Conservation (phyloP, 2,329 filamentous ascomycete genomes). For the Chaetomiaceae sp. region DNA sequence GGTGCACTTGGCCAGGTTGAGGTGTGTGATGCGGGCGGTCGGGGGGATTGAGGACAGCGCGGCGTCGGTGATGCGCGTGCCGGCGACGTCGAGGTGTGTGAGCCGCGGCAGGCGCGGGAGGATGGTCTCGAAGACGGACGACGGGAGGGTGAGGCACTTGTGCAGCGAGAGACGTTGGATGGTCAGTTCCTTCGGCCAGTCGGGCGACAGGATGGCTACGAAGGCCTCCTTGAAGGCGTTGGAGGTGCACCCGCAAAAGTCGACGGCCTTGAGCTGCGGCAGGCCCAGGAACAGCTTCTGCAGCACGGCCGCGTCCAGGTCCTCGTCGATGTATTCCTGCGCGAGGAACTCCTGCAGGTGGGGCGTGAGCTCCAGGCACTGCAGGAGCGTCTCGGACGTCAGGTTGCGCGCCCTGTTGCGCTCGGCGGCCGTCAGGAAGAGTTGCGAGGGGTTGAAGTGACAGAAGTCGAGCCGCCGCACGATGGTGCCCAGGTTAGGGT, state of each 20-base stretch:
- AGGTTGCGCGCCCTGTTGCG: constrained; percentile 71
- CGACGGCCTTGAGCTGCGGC: constrained; percentile 61
- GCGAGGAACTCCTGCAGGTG: constrained; percentile 73
- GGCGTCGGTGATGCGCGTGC: constrained; percentile 68
- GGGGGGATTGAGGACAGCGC: constrained; percentile 66
- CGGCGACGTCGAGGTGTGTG: constrained; percentile 76
- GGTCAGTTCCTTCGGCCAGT: constrained; percentile 52
- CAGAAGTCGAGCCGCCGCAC: constrained; percentile 79
- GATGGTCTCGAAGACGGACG: constrained; percentile 62
- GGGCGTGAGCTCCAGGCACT: constrained; percentile 67
- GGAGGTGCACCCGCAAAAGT: constrained; percentile 74
- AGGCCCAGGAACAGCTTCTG: constrained; percentile 66
- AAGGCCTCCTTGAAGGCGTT: constrained; percentile 63
- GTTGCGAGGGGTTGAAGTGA: constrained; percentile 75
- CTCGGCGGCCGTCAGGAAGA: constrained; percentile 71
- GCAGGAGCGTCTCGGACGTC: constrained; percentile 66
- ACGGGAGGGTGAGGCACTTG: constrained; percentile 68
- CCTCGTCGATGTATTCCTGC: constrained; percentile 77
- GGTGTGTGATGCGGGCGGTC: constrained; percentile 69
- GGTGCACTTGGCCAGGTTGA: constrained; percentile 74
- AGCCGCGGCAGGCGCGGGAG: constrained; percentile 65
- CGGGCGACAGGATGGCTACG: constrained; percentile 46
- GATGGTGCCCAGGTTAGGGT: constrained; percentile 67
- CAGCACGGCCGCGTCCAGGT: constrained; percentile 64
- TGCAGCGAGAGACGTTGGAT: constrained; percentile 70